Conservation (phyloP, 2,329 filamentous ascomycete species). For the Diplocarpon rosae region DNA sequence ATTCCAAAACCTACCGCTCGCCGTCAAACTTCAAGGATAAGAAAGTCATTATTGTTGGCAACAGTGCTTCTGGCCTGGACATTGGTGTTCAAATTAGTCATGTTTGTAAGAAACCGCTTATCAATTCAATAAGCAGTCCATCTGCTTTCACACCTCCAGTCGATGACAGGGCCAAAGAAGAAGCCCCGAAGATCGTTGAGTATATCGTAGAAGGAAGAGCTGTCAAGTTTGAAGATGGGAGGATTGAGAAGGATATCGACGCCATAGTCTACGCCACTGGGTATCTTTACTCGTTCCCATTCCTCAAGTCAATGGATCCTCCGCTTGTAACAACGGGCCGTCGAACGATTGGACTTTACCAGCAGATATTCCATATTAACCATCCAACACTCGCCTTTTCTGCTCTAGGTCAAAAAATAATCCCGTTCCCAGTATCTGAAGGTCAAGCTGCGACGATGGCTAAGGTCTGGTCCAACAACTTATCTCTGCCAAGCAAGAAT, state of each 20-base stretch:
- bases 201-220: constrained; percentile 43
- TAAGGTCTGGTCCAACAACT: constrained; percentile 61
- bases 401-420: constrained; percentile 66
- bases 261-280: constrained; percentile 79
- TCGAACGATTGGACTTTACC: constrained; percentile 61
- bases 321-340: constrained; percentile 57
- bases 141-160: constrained; percentile 29
- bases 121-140: constrained; percentile 51
- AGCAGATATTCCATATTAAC: constrained; percentile 66
- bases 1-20: constrained; percentile 71
- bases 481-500: constrained; percentile 48
- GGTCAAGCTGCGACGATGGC: constrained; percentile 68
- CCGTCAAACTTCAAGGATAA: constrained; percentile 52
- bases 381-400: constrained; percentile 73
- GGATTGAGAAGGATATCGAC: constrained; percentile 57
- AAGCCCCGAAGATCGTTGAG: constrained; percentile 47
- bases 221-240: constrained; percentile 56
- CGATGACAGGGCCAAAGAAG: constrained; percentile 30
- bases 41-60: constrained; percentile 77
- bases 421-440: constrained; percentile 77
- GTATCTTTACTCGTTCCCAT: constrained; percentile 78
- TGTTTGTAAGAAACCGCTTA: constrained; percentile 46
- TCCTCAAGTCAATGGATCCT: constrained; percentile 40
- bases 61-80: constrained; percentile 74
- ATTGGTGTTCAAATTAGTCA: constrained; percentile 65